These are phyloP conservation scores for Talaromyces atroroseus DNA, from an alignment of 2,329 filamentous ascomycete genomes.

Conservation along the genomic window DNA sequence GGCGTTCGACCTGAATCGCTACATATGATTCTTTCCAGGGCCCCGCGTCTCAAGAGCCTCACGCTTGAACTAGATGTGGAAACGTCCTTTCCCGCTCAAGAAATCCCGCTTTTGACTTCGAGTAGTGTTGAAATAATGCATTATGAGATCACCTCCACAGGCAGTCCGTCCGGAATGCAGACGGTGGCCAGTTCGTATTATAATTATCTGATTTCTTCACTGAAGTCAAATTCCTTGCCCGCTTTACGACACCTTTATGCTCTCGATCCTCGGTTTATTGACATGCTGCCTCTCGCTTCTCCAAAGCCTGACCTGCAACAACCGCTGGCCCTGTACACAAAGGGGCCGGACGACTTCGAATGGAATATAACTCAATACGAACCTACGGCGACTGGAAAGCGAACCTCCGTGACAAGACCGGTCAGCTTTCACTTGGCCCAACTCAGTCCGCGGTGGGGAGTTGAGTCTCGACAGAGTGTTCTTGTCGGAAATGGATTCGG, in stretches of 20 bases:
- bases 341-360: conserved; percentile 61
- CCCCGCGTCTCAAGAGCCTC: conserved; percentile 42
- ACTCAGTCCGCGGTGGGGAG: conserved; percentile 53
- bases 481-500: conserved; percentile 65
- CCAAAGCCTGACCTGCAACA: conserved; percentile 51
- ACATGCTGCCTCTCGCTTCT: conserved; percentile 68
- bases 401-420: conserved; percentile 39
- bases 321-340: conserved; percentile 59
- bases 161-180: conserved; percentile 53
- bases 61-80: conserved; percentile 53
- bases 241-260: conserved; percentile 74
- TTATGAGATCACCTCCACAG: conserved; percentile 66
- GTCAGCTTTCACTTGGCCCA: conserved; percentile 43
- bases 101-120: conserved; percentile 61
- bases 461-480: conserved; percentile 55
- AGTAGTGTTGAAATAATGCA: conserved; percentile 65
- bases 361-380: conserved; percentile 62
- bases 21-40: conserved; percentile 37
- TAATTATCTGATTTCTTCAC: conserved; percentile 75
- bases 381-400: conserved; percentile 36
- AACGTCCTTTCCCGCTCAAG: conserved; percentile 51
- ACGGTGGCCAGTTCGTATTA: conserved; percentile 63
- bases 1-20: conserved; percentile 51
- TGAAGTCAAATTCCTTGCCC: conserved; percentile 70
- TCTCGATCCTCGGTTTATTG: conserved; percentile 75